A percentile compares a stretch with the other conserved stretches of the same genome.
Evolutionary conservation across 2,329 filamentous ascomycete species (phyloP).

Genomic region (Monilinia laxa): DNA sequence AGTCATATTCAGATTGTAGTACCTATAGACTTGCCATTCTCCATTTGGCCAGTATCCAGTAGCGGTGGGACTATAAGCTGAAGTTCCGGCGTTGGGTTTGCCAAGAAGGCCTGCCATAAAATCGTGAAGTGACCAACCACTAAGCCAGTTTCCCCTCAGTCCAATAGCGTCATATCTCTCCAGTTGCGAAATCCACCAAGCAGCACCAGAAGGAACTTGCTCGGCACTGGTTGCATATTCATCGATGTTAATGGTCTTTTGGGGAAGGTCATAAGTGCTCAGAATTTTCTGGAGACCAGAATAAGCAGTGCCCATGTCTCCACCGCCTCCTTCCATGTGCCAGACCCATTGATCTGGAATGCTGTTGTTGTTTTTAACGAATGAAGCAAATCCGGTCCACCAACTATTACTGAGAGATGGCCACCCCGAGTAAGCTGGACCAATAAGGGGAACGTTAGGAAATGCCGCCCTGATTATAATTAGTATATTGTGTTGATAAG

Average conservation of each 20-base stretch:
- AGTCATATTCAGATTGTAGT: constrained; percentile 48
- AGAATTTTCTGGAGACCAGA: constrained; percentile 38
- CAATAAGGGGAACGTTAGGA: constrained; percentile 39
- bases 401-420: constrained; percentile 42
- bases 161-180: constrained; percentile 29
- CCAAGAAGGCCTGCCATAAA: constrained; percentile 32
- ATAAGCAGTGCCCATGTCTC: constrained; percentile 21
- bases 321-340: constrained; percentile 43
- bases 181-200: constrained; percentile 30
- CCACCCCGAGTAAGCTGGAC: constrained; percentile 42
- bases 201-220: constrained; percentile 25
- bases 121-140: constrained; percentile 26
- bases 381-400: constrained; percentile 46
- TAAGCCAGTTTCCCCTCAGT: constrained; percentile 30
- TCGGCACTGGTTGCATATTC: constrained; percentile 28
- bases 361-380: constrained; percentile 39
- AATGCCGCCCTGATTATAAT: constrained; percentile 16
- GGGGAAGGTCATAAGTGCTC: constrained; percentile 24
- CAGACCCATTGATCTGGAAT: constrained; percentile 48
- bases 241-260: constrained; percentile 28
- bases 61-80: constrained; percentile 27
- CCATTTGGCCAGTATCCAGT: constrained; percentile 45
- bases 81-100: constrained; percentile 28
- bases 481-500: constrained; percentile 23
- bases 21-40: constrained; percentile 50